Evolutionary conservation across 148 eudicot species (phyloP).

Genomic region (Fagopyrum homotropicum): DNA sequence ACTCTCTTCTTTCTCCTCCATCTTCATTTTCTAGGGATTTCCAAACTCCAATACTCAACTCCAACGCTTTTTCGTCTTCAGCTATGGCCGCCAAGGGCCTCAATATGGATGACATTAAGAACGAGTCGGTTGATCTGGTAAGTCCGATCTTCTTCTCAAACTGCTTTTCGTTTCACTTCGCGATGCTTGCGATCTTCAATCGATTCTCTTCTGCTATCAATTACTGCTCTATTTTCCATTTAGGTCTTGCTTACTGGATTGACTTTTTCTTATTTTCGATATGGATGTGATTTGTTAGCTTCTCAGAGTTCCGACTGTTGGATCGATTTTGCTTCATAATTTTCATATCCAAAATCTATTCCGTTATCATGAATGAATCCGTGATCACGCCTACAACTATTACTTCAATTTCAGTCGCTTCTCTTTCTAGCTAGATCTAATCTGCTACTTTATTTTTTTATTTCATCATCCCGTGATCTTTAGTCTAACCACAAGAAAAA

Average conservation of each 20-base stretch:
- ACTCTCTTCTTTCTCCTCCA: background rate
- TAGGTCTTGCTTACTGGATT: background rate
- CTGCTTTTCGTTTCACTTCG: background rate
- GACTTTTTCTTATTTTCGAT: background rate
- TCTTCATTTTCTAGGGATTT: background rate
- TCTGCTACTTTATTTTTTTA: background rate
- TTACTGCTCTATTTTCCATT: background rate
- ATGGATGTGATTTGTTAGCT: background rate
- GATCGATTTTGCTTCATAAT: background rate
- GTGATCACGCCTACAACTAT: background rate
- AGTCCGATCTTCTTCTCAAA: background rate
- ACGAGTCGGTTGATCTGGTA: conserved; percentile 18
- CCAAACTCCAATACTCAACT: background rate
- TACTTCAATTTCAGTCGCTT: background rate
- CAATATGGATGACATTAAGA: conserved; percentile 17
- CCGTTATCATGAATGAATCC: background rate
- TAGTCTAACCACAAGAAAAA: background rate
- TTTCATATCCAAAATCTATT: background rate
- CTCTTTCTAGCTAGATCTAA: conserved; percentile 5
- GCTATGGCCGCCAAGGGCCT: conserved; percentile 7
- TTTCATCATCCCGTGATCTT: conserved; percentile 2
- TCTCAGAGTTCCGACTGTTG: background rate
- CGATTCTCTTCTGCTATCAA: background rate
- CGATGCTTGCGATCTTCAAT: background rate
- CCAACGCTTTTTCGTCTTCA: background rate